A percentile compares a stretch with the other conserved stretches of the same genome.
Evolutionary conservation across 768 basidiomycete genomes (phyloP).

Genomic region (Ramaria sp.): DNA sequence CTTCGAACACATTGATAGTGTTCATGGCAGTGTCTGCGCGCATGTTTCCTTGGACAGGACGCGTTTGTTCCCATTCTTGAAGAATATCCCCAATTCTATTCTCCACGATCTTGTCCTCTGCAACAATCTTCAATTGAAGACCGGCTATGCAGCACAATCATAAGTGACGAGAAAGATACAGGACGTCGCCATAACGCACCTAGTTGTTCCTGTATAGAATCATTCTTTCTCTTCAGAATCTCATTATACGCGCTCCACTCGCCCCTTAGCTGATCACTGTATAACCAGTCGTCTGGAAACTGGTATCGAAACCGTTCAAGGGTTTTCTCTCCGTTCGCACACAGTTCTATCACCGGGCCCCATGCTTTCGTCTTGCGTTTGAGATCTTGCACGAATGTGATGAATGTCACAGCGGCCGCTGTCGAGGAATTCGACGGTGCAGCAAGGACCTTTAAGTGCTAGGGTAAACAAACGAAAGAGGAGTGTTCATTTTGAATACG

Average conservation of each 20-base stretch:
- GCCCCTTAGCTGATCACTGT: conserved; percentile 92
- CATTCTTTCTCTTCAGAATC: conserved; percentile 95
- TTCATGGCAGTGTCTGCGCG: conserved; percentile 95
- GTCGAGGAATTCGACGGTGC: conserved; percentile 84
- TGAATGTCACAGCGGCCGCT: conserved; percentile 96
- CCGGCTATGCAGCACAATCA: conserved; percentile 48
- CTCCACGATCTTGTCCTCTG: conserved; percentile 96
- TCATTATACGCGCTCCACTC: conserved; percentile 99
- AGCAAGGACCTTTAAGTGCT: conserved; percentile 6
- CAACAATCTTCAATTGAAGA: conserved; percentile 98
- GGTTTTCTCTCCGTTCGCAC: conserved; percentile 92
- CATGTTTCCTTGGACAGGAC: conserved; percentile 94
- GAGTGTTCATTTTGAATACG: neutral
- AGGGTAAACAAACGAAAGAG: neutral
- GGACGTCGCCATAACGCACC: conserved; percentile 36
- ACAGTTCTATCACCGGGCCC: conserved; percentile 93
- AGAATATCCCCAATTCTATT: conserved; percentile 89
- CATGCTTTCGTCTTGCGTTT: conserved; percentile 96
- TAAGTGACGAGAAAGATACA: neutral
- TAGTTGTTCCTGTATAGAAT: conserved; percentile 95
- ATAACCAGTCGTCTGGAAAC: conserved; percentile 95
- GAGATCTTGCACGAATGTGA: conserved; percentile 98
- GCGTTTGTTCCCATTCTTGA: conserved; percentile 89
- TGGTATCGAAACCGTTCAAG: conserved; percentile 95
- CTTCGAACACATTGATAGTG: conserved; percentile 91